Conservation (phyloP, 441 rosid species). For the Kokia cookei region DNA sequence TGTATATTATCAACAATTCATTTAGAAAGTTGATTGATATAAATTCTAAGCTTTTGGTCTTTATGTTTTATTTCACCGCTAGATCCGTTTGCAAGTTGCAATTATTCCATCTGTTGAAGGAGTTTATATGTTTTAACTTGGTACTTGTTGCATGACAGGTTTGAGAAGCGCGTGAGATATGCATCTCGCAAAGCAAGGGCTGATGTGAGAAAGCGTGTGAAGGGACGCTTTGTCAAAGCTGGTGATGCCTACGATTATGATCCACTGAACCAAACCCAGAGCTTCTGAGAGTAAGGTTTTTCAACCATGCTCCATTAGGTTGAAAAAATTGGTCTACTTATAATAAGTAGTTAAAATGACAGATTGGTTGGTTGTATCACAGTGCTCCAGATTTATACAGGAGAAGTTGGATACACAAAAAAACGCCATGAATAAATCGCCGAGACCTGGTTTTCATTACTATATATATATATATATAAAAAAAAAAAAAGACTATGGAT, state of each 20-base stretch:
- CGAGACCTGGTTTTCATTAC: constrained; percentile 14
- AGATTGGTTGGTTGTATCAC: constrained; percentile 22
- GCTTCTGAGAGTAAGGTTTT: constrained; percentile 56
- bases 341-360: constrained; percentile 12
- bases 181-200: constrained; percentile 99
- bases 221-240: constrained; percentile 95
- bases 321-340: constrained; percentile 10
- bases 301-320: constrained; percentile 29
- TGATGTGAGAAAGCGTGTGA: constrained; percentile 93
- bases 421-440: constrained; percentile 19
- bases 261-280: constrained; percentile 72
- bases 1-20: not conserved
- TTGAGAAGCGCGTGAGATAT: constrained; percentile 91
- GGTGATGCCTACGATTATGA: constrained; percentile 96
- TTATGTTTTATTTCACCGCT: not conserved
- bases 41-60: not conserved
- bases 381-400: constrained; percentile 14
- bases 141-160: constrained; percentile 39
- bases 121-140: not conserved
- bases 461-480: not conserved
- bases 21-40: not conserved
- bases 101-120: not conserved
- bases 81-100: not conserved
- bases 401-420: constrained; percentile 4
- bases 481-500: constrained; percentile 1